A percentile compares a stretch with the other conserved stretches of the same genome.
Conservation (phyloP, 2,329 filamentous ascomycete genomes). For the Hymenotorrendiella dingleyae region DNA sequence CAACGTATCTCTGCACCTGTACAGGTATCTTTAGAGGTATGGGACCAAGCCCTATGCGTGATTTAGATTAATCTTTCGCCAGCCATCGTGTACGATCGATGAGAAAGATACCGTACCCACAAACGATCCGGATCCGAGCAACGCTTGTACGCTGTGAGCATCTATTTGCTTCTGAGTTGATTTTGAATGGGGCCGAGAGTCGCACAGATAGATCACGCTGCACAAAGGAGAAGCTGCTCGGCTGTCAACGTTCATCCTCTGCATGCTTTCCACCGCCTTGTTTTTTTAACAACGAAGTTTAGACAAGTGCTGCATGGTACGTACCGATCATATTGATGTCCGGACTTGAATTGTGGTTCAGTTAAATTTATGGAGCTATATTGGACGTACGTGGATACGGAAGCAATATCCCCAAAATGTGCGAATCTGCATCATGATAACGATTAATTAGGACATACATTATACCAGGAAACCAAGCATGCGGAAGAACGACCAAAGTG, state of each 20-base stretch:
- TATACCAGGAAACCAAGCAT: neutral
- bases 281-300: too few relatives aligned
- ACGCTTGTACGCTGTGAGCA: too few relatives aligned
- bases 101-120: neutral
- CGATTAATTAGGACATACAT: constrained; percentile 4
- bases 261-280: too few relatives aligned
- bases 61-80: neutral
- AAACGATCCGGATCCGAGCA: neutral
- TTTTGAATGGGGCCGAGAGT: too few relatives aligned
- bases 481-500: neutral
- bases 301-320: too few relatives aligned
- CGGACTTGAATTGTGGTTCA: neutral
- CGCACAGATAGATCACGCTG: too few relatives aligned
- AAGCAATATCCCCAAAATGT: neutral
- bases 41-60: neutral
- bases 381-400: too few relatives aligned
- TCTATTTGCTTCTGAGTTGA: too few relatives aligned
- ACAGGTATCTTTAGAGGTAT: neutral
- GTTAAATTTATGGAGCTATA: neutral
- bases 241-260: too few relatives aligned
- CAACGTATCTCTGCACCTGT: neutral
- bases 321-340: neutral
- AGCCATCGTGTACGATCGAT: neutral
- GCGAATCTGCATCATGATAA: neutral
- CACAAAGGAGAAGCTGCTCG: too few relatives aligned